These are phyloP conservation scores for Candida boleticola DNA, from an alignment of 805 yeast genomes.

Conservation along the genomic window DNA sequence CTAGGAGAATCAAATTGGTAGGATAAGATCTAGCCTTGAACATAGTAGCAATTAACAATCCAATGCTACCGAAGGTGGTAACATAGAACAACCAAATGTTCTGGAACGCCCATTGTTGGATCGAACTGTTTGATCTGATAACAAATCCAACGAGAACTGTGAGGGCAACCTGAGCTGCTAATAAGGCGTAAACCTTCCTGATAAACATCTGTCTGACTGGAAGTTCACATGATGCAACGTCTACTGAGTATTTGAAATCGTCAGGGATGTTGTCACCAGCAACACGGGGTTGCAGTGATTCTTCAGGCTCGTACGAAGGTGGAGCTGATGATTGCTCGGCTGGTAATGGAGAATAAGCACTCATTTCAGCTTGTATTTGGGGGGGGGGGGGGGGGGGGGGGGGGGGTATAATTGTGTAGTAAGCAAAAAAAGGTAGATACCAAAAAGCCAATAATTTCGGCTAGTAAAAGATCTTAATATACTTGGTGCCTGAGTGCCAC, in stretches of 20 bases:
- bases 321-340: conserved; percentile 14
- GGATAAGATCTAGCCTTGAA: conserved; percentile 69
- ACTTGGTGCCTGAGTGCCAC: too few relatives aligned
- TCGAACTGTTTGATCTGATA: conserved; percentile 42
- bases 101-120: conserved; percentile 53
- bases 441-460: too few relatives aligned
- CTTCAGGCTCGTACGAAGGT: conserved; percentile 18
- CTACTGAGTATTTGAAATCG: conserved; percentile 79
- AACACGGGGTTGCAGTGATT: conserved; percentile 17
- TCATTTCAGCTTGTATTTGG: too few relatives aligned
- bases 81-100: conserved; percentile 61
- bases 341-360: background rate
- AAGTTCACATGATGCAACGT: conserved; percentile 74
- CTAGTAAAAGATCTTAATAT: too few relatives aligned
- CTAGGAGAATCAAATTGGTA: conserved; percentile 55
- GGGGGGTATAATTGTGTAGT: too few relatives aligned
- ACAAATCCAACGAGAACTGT: conserved; percentile 59
- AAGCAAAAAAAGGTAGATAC: too few relatives aligned
- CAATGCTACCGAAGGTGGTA: conserved; percentile 58
- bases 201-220: conserved; percentile 73
- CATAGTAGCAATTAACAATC: conserved; percentile 61
- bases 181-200: conserved; percentile 74
- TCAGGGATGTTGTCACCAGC: conserved; percentile 51
- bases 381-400: too few relatives aligned
- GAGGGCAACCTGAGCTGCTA: conserved; percentile 59